These are phyloP conservation scores for Nissolia schottii DNA, from an alignment of 306 rosid genomes.

Conservation along the genomic window DNA sequence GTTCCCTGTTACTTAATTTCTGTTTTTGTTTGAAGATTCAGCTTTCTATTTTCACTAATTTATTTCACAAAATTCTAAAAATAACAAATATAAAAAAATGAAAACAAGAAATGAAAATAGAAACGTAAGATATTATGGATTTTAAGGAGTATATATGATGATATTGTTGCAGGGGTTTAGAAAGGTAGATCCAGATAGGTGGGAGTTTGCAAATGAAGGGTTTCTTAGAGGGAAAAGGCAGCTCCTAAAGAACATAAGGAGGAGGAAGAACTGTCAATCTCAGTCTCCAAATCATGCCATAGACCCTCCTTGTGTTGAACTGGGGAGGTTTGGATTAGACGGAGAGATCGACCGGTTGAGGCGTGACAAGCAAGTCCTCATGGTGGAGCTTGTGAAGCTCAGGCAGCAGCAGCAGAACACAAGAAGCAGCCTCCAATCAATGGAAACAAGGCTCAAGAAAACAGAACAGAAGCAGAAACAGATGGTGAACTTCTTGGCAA, in stretches of 20 bases:
- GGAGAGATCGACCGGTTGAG: slow-evolving; percentile 45
- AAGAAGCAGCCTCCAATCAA: slow-evolving; percentile 34
- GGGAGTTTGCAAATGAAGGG: slow-evolving; percentile 80
- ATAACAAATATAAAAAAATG: too few species aligned
- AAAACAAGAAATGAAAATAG: too few species aligned
- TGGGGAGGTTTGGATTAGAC: slow-evolving; percentile 57
- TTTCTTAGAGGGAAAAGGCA: slow-evolving; percentile 69
- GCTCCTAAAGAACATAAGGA: slow-evolving; percentile 57
- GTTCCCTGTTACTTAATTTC: too few species aligned
- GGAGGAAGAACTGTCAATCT: slow-evolving; percentile 38
- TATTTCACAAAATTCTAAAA: too few species aligned
- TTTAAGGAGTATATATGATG: too few species aligned
- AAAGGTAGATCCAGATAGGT: slow-evolving; percentile 64
- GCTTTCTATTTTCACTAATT: too few species aligned
- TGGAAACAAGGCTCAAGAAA: slow-evolving; percentile 47
- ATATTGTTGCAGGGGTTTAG: slow-evolving; percentile 56
- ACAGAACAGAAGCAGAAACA: slow-evolving; percentile 58
- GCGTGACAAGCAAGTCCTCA: slow-evolving; percentile 61
- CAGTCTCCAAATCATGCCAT: slow-evolving; percentile 30
- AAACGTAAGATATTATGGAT: not conserved
- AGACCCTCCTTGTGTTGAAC: slow-evolving; percentile 56
- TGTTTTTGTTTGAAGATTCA: too few species aligned
- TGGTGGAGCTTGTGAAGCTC: slow-evolving; percentile 62
- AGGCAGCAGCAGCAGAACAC: slow-evolving; percentile 57
- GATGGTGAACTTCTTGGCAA: slow-evolving; percentile 57